These are phyloP conservation scores for Fusarium albidum DNA, from an alignment of 2,329 filamentous ascomycete genomes.

Conservation along the genomic window DNA sequence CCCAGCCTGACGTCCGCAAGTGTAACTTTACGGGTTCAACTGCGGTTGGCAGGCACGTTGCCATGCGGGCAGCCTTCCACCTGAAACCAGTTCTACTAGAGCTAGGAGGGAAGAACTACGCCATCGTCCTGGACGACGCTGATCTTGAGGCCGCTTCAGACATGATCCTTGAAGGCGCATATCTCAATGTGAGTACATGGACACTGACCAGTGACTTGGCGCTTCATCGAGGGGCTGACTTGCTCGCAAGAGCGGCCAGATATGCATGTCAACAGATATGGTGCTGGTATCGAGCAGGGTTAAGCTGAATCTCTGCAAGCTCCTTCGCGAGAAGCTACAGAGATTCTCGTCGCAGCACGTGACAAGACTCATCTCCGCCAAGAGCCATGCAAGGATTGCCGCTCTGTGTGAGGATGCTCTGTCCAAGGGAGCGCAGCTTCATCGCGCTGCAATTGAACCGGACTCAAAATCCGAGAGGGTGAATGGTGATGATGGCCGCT, in stretches of 20 bases:
- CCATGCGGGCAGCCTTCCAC: slow-evolving; percentile 70
- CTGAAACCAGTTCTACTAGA: slow-evolving; percentile 84
- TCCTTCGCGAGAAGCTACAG: slow-evolving; percentile 47
- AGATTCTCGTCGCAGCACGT: slow-evolving; percentile 65
- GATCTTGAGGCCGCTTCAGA: slow-evolving; percentile 75
- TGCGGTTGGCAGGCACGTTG: slow-evolving; percentile 75
- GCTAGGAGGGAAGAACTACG: slow-evolving; percentile 81
- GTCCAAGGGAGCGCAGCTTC: slow-evolving; percentile 66
- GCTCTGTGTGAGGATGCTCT: slow-evolving; percentile 59
- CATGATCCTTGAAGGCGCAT: slow-evolving; percentile 54
- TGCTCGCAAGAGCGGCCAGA: slow-evolving; percentile 64
- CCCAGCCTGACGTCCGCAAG: slow-evolving; percentile 73
- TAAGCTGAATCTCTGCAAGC: slow-evolving; percentile 51
- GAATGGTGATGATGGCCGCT: neutral
- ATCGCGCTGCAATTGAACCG: slow-evolving; percentile 44
- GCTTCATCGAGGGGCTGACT: too few species aligned
- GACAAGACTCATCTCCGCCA: slow-evolving; percentile 62
- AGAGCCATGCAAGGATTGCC: neutral
- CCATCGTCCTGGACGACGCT: slow-evolving; percentile 82
- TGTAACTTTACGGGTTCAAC: slow-evolving; percentile 87
- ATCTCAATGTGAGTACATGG: slow-evolving; percentile 10
- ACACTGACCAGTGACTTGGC: neutral
- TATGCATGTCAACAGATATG: slow-evolving; percentile 85
- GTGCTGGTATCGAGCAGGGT: slow-evolving; percentile 65
- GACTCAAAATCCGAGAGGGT: slow-evolving; percentile 64